A percentile compares a stretch with the other conserved stretches of the same genome.
These are phyloP conservation scores for Xylaria bambusicola DNA, from an alignment of 495 filamentous ascomycete species.

Conservation along the genomic window DNA sequence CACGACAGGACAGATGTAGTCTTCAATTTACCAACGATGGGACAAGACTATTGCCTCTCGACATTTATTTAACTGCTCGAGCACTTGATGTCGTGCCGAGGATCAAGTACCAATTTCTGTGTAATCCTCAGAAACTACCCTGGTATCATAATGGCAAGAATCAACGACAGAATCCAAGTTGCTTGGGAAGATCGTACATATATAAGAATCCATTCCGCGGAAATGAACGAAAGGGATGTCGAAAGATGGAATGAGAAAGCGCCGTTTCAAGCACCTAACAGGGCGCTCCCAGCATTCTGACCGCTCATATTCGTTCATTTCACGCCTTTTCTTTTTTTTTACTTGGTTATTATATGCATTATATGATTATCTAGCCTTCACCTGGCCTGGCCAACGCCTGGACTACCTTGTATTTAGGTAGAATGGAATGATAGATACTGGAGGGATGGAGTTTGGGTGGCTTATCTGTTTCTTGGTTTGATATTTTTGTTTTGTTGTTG, in stretches of 20 bases:
- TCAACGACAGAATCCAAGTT: neutral
- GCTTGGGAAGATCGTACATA: neutral
- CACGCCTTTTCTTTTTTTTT: conserved; percentile 7
- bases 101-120: no score
- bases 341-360: neutral
- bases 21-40: no score
- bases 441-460: conserved; percentile 4
- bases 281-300: neutral
- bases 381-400: neutral
- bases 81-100: no score
- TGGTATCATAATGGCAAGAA: no score
- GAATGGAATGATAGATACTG: neutral
- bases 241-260: neutral
- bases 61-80: no score
- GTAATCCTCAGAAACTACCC: no score
- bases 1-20: no score
- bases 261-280: neutral
- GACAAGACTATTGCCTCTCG: neutral
- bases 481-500: neutral
- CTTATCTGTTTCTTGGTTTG: neutral
- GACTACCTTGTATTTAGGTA: neutral
- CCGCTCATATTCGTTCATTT: neutral
- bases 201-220: neutral
- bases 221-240: neutral
- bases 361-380: neutral